Evolutionary conservation across 768 basidiomycete species (phyloP).

Genomic region (Hypholoma fasciculare): DNA sequence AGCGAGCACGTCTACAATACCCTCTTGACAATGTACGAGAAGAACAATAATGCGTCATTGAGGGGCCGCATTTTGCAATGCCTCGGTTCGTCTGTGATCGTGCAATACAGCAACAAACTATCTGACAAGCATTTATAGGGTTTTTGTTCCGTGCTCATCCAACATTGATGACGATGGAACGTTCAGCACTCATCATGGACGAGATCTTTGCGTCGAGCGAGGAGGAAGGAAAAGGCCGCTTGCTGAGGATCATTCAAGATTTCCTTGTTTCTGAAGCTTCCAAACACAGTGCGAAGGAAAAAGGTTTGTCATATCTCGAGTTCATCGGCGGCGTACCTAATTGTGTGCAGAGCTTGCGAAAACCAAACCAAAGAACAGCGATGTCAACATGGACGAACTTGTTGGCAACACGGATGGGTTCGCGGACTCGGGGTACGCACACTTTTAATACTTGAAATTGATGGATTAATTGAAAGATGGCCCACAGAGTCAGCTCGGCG

Average conservation of each 20-base stretch:
- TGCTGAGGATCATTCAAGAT: constrained; percentile 89
- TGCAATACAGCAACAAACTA: not conserved
- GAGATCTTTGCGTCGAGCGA: constrained; percentile 77
- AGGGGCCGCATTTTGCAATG: constrained; percentile 81
- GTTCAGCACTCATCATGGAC: constrained; percentile 86
- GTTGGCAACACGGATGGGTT: constrained; percentile 96
- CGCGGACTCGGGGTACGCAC: constrained; percentile 91
- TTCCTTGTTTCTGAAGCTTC: constrained; percentile 83
- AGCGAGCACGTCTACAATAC: constrained; percentile 81
- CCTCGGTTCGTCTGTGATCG: constrained; percentile 54
- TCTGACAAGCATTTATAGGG: constrained; percentile 41
- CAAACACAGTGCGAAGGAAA: constrained; percentile 74
- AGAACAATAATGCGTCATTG: constrained; percentile 55
- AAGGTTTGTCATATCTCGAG: constrained; percentile 40
- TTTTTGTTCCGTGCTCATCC: constrained; percentile 93
- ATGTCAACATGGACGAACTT: constrained; percentile 89
- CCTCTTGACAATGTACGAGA: constrained; percentile 72
- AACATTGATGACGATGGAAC: constrained; percentile 80
- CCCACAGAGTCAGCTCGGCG: constrained; percentile 83
- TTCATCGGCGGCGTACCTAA: not conserved
- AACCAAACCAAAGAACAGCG: constrained; percentile 39
- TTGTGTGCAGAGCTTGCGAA: constrained; percentile 38
- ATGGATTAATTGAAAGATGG: not conserved
- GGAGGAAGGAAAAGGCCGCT: constrained; percentile 67
- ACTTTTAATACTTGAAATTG: not conserved